These are phyloP conservation scores for Schizochytrium sp. DNA, from an alignment of 108 stramenopile species.

Conservation along the genomic window DNA sequence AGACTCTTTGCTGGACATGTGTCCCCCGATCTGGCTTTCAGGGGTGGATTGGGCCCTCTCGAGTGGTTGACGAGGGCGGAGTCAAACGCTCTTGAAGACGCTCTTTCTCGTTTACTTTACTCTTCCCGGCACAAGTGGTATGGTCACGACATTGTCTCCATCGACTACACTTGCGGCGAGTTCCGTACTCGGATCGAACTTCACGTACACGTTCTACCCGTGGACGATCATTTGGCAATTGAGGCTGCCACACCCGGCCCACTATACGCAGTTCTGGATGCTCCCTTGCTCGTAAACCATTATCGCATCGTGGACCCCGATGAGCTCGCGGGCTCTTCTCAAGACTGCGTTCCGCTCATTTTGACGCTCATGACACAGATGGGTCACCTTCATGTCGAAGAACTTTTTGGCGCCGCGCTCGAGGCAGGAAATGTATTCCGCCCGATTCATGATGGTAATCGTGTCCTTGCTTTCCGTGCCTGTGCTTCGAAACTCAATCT, in stretches of 20 bases:
- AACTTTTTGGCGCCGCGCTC: too few species aligned
- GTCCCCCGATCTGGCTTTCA: too few species aligned
- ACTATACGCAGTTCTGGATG: neutral
- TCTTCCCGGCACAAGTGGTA: neutral
- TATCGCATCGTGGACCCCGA: neutral
- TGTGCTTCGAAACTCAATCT: neutral
- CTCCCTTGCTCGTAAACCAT: neutral
- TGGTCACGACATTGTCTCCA: neutral
- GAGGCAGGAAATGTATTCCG: too few species aligned
- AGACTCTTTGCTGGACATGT: too few species aligned
- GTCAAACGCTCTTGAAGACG: too few species aligned
- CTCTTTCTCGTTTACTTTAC: too few species aligned
- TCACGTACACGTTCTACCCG: neutral
- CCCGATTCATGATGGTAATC: neutral
- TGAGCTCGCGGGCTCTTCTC: neutral
- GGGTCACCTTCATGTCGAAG: too few species aligned
- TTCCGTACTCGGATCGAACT: neutral
- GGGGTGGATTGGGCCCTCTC: neutral
- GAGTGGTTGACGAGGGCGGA: too few species aligned
- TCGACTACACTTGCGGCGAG: neutral
- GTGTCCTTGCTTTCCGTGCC: neutral
- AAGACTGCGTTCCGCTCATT: neutral
- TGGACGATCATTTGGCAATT: neutral
- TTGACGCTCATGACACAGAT: too few species aligned
- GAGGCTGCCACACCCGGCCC: neutral